Evolutionary conservation across 2,329 filamentous ascomycete species (phyloP), one percentile per base, ranked within the genome.

Genomic region (Camptophora hylomeconis): DNA sequence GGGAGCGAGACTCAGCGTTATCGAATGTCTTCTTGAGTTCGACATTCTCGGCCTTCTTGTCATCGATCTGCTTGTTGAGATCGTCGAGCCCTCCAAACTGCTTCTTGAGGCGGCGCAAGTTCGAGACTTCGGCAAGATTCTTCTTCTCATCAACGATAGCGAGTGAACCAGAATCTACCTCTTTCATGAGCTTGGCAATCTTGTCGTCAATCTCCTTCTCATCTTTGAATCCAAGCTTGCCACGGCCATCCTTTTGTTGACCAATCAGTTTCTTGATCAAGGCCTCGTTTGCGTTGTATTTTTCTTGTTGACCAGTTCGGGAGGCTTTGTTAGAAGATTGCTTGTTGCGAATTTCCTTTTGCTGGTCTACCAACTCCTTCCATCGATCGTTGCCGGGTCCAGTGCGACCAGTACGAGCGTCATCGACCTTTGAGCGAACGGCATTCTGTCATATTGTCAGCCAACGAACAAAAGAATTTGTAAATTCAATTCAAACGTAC

Each of bases 81-180:
- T 80, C 75, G 36, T 92, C 83, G 48, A 95, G 79, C 38, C 75
- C 72, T 34, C 75, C 73, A 54, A 98, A 94, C 58, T 74, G 79
- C 73, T 94, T 95, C 62, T 81, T 81, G 49, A 80, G 71, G 66
- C 92, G 92, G 57, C 80, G 77, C 43, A 95, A 63, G 53, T 63
- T 77, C 26, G 79, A 80, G 46, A 93, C 77, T 47, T 94, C 83
- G 28, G 70, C 62, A 12, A 95, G 67, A 6, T 82, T 76, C 70
- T 94, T 95, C 68, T 83, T 92, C 72, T 95, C 89, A 47, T 98
- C 89, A 7, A 95, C 89, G 28, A 98, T 65, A 62, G 86, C 92
- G 79, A 98, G 86, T 53, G 71, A 79, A 41, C 87, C 87, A 19
- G 75, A 71, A 54, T 92, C 81, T 45, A 95, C 84, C 53, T 87